phyloP scores from a whole-genome alignment of 331 rosid genomes.

The Rosa hybrid region DNA sequence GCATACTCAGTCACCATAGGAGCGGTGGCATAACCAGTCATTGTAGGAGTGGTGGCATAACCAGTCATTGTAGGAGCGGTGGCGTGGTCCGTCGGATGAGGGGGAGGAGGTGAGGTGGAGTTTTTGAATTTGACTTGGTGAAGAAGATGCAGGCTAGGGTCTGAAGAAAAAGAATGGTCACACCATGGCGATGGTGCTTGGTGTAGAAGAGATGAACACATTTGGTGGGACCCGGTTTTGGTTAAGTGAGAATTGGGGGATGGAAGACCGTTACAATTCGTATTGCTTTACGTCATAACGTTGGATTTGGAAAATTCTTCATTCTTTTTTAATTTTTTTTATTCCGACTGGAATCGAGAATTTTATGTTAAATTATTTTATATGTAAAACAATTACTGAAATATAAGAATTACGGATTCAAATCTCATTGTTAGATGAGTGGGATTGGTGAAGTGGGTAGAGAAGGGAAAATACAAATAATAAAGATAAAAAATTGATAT shows the following conservation, averaged over 20 bases:
- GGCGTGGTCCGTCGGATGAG: background rate
- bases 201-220: background rate
- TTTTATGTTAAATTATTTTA: too few species aligned
- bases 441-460: too few species aligned
- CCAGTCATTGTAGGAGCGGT: too few species aligned
- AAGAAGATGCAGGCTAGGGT: background rate
- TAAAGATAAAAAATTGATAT: too few species aligned
- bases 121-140: background rate
- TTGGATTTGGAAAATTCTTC: background rate
- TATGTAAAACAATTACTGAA: too few species aligned
- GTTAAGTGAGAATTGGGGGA: background rate
- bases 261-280: background rate
- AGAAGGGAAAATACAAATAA: too few species aligned
- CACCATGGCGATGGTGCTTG: background rate
- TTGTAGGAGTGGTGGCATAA: too few species aligned
- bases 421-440: too few species aligned
- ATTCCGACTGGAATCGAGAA: too few species aligned
- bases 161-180: background rate
- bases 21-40: background rate
- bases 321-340: too few species aligned
- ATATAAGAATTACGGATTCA: too few species aligned
- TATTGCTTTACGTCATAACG: background rate
- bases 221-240: slow-evolving; percentile 9
- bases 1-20: background rate
- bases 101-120: background rate